phyloP scores from a whole-genome alignment of 1,284 basidiomycete genomes.

The Leccinum fallax region DNA sequence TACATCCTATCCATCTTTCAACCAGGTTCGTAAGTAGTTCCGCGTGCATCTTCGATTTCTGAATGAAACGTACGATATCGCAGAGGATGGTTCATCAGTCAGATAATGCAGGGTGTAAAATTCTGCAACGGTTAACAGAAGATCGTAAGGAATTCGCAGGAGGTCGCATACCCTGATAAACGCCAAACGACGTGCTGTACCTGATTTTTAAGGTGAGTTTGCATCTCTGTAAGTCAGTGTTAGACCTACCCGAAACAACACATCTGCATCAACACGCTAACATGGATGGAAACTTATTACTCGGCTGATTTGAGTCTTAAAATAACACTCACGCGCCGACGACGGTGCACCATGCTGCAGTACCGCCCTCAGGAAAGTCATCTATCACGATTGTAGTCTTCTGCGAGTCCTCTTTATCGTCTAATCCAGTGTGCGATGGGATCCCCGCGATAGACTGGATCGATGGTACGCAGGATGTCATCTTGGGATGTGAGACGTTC shows the following conservation, averaged over 20 bases:
- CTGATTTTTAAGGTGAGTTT: constrained; percentile 8
- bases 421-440: neutral
- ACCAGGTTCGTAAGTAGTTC: neutral
- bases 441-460: neutral
- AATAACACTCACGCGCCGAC: constrained; percentile 25
- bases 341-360: constrained; percentile 29
- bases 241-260: constrained; percentile 30
- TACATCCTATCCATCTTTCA: constrained; percentile 36
- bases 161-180: constrained; percentile 32
- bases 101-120: constrained; percentile 37
- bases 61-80: constrained; percentile 30
- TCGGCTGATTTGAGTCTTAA: neutral
- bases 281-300: neutral
- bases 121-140: constrained; percentile 16
- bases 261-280: constrained; percentile 25
- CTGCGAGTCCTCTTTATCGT: constrained; percentile 4
- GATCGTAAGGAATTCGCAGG: neutral
- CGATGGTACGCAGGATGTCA: constrained; percentile 9
- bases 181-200: constrained; percentile 29
- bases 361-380: constrained; percentile 34
- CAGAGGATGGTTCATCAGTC: constrained; percentile 26
- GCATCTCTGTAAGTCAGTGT: neutral
- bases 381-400: neutral
- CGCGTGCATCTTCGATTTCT: neutral
- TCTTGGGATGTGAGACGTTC: constrained; percentile 1